phyloP scores from a whole-genome alignment of 23 red algal species.

The Gracilaria gracilis region DNA sequence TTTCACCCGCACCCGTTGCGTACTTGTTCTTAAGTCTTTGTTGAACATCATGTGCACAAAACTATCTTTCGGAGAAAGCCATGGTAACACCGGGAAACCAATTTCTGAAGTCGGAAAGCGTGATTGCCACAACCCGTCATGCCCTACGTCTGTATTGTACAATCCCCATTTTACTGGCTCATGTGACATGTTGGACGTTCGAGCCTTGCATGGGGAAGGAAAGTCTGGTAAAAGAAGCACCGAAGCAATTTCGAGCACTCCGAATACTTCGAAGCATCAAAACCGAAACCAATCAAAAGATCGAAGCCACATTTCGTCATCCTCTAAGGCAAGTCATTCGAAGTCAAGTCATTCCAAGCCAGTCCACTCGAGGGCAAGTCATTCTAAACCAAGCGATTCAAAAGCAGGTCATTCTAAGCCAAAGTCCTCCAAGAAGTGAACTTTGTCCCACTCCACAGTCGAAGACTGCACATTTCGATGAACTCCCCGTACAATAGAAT shows the following conservation, averaged over 20 bases:
- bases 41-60: not conserved
- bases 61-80: not conserved
- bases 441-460: not conserved
- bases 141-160: constrained; percentile 9
- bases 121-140: constrained; percentile 13
- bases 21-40: not conserved
- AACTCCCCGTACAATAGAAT: too few relatives aligned
- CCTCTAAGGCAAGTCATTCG: constrained; percentile 7
- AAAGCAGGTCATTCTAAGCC: too few relatives aligned
- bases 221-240: not conserved
- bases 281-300: not conserved
- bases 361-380: not conserved
- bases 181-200: constrained; percentile 14
- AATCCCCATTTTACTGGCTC: not conserved
- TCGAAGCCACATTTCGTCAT: not conserved
- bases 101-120: not conserved
- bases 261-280: not conserved
- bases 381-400: too few relatives aligned
- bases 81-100: not conserved
- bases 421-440: constrained; percentile 27
- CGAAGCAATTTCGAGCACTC: not conserved
- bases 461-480: not conserved
- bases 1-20: not conserved
- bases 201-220: not conserved
- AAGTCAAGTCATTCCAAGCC: not conserved